These are phyloP conservation scores for Euphorbia tirucalli DNA, from an alignment of 345 rosid species.

Conservation along the genomic window DNA sequence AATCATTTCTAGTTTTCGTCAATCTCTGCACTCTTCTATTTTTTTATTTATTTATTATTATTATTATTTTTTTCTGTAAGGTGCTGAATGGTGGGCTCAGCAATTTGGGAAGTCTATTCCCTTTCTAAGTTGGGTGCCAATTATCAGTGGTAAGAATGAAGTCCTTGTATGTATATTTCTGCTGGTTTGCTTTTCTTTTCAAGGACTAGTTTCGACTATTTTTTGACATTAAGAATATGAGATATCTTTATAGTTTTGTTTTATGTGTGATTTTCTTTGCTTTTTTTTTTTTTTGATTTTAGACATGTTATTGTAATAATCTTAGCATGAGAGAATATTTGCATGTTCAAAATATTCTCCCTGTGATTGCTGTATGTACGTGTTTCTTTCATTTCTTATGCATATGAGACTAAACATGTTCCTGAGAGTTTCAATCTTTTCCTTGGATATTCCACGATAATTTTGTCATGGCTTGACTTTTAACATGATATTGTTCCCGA, in stretches of 20 bases:
- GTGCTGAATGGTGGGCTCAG: constrained; percentile 96
- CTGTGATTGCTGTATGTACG: not conserved
- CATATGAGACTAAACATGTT: not conserved
- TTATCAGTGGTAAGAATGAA: constrained; percentile 53
- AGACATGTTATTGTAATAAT: not conserved
- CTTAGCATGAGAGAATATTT: not conserved
- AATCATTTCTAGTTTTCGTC: not conserved
- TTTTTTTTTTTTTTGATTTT: not conserved
- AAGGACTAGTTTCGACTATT: not conserved
- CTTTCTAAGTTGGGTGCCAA: constrained; percentile 76
- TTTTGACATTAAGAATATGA: not conserved
- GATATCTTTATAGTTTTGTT: not conserved
- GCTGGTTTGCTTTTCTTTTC: not conserved
- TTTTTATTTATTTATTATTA: too few species aligned
- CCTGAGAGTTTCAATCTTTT: not conserved
- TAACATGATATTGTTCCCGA: not conserved
- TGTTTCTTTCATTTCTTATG: not conserved
- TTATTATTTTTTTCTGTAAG: constrained; percentile 31
- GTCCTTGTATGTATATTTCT: not conserved
- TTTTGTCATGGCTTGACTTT: too few species aligned
- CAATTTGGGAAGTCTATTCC: constrained; percentile 64
- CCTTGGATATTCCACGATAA: too few species aligned
- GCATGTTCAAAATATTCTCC: not conserved
- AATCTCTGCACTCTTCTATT: not conserved
- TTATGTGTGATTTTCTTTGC: not conserved